phyloP scores from a whole-genome alignment of 345 rosid genomes.

The Eucalyptus fibrosa region DNA sequence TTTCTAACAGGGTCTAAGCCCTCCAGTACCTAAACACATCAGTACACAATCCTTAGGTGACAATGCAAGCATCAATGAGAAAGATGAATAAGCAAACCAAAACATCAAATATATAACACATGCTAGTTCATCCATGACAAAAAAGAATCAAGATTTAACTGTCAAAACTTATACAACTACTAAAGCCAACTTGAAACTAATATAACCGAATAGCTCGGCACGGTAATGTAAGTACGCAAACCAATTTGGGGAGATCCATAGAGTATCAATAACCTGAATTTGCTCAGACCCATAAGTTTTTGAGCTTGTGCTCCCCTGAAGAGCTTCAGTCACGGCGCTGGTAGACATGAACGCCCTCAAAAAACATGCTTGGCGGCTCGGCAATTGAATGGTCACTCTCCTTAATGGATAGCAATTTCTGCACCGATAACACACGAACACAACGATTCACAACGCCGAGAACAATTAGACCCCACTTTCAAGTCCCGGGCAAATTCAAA shows the following conservation, averaged over 20 bases:
- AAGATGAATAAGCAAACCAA: not conserved
- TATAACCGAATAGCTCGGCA: not conserved
- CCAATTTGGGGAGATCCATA: not conserved
- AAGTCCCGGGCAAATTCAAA: not conserved
- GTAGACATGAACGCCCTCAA: slow-evolving; percentile 64
- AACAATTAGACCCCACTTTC: not conserved
- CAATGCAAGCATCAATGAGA: not conserved
- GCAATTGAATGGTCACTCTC: slow-evolving; percentile 7
- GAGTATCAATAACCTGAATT: slow-evolving; percentile 47
- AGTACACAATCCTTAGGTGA: not conserved
- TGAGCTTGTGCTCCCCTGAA: slow-evolving; percentile 36
- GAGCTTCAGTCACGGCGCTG: slow-evolving; percentile 35
- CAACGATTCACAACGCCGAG: not conserved
- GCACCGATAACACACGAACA: not conserved
- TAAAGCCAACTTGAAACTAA: not conserved
- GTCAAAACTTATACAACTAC: not conserved
- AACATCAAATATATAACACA: not conserved
- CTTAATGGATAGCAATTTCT: slow-evolving; percentile 36
- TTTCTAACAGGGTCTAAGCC: slow-evolving; percentile 96
- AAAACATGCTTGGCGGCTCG: slow-evolving; percentile 18
- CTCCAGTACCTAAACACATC: slow-evolving; percentile 61
- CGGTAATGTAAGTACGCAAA: not conserved
- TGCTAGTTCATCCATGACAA: not conserved
- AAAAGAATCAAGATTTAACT: not conserved
- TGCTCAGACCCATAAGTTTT: slow-evolving; percentile 77